Evolutionary conservation across 306 rosid species (phyloP), one percentile per base, ranked within the genome.

Genomic region (Pyrus betulifolia): DNA sequence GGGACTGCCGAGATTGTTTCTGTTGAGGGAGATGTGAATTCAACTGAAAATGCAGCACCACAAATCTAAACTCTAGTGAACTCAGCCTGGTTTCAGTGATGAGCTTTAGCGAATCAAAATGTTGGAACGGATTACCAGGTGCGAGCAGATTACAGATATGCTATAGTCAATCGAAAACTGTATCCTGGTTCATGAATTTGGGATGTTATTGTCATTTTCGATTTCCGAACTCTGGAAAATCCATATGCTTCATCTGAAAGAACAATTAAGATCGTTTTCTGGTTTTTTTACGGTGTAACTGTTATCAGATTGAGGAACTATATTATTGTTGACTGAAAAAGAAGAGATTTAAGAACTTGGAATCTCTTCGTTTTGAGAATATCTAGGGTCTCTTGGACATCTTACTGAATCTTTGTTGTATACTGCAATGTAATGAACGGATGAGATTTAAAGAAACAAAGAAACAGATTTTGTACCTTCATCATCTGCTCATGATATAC

Each of bases 1-100:
- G 78, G 78, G 18, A 67, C 58, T 31, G 54, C 70, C 70, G 52
- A 27, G 75, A 57, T 75, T 60, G 87, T 75, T 82, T 79, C 78
- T 70, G 81, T 63, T 35, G 78, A 46, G 21, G 69, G 51, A 49
- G 81, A 52, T 73, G 69, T 38, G n/a, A 64, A 74, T 84, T 44
- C 78, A 27, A 45, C 30, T 30, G 63, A 79, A 70, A 58, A 42
- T 70, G 74, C 49, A 25, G 65, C 69, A 28, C 51, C 27, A 12
- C 61, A 70, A 73, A 27, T 33, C 58, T 33, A 49, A 73, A 33
- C 19, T 46, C 55, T 35, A 63, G 76, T 19, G 59, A 33, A 74
- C 69, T 61, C 25, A 59, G 70, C 46, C 15, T 74, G 28, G 77
- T 60, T 25, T 42, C 9, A 23, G 61, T 21, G 30, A 74, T 62